Evolutionary conservation across 2,329 filamentous ascomycete genomes (phyloP).

Genomic region (Arthrinium phaeospermum): DNA sequence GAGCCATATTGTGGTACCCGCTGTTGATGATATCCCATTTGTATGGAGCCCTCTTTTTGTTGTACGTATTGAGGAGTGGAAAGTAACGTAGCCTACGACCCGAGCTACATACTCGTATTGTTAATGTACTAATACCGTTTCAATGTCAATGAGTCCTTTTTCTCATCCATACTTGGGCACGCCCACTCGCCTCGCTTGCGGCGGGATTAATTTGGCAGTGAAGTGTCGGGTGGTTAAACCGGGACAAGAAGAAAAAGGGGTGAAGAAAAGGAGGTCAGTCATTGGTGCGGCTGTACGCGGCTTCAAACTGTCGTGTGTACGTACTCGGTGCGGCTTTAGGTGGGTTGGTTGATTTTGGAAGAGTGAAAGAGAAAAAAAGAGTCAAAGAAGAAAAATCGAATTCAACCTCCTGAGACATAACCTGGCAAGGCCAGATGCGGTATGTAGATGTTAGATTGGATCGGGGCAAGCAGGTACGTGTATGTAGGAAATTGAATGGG

Average conservation of each 20-base stretch:
- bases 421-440: background rate
- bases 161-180: no score
- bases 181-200: background rate
- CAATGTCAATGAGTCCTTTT: background rate
- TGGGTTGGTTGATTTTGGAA: background rate
- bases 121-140: slow-evolving; percentile 10
- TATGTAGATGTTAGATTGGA: background rate
- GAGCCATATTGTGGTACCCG: slow-evolving; percentile 6
- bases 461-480: background rate
- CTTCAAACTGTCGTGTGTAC: background rate
- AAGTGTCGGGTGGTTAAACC: background rate
- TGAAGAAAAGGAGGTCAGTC: background rate
- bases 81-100: background rate
- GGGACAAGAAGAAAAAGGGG: background rate
- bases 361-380: background rate
- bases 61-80: slow-evolving; percentile 1
- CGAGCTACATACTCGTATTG: background rate
- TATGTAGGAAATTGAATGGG: background rate
- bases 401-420: background rate
- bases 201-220: background rate
- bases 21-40: slow-evolving; percentile 12
- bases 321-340: background rate
- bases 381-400: background rate
- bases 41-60: background rate
- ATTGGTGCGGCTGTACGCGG: slow-evolving; percentile 8